Evolutionary conservation across 2,329 filamentous ascomycete species (phyloP), one percentile per base, ranked within the genome.

Genomic region (Nemania sp.): DNA sequence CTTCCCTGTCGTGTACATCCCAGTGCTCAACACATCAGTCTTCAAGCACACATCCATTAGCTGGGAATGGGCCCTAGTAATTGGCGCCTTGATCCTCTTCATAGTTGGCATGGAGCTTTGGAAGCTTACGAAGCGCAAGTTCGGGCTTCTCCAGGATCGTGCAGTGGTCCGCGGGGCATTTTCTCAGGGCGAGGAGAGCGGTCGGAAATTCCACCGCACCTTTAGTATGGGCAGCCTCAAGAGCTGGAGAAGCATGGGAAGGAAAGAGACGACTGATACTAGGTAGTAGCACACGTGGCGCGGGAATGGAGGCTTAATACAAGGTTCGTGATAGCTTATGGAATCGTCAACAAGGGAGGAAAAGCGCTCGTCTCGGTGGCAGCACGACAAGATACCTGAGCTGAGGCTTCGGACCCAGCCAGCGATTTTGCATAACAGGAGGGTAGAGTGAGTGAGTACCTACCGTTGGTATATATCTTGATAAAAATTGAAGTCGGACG

Each of bases 31-130:
- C 77, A 83, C 79, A 15, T 81, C 82, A 29, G 88, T 92, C 39
- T 91, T 92, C 80, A 89, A 90, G 77, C 89, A 92, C 76, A 81
- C 77, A 7, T 81, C 80, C 17, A 91, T 92, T 67, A 81, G 79
- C 17, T 92, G 90, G 90, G 90, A 92, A 72, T 92, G 89, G 89
- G 85, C 82, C 1, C 78, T 92, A 5, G 84, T 89, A 0, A 78
- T 90, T 34, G 82, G 86, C 18, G 85, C 84, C 59, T 82, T 87
- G 0, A 65, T 87, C 12, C 71, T 90, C 3, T 92, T 89, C 70
- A 82, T 92, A 48, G 73, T 80, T 0, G 87, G 87, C 25, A 81
- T 91, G 42, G 90, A 93, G 78, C 73, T 77, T 10, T 93, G 89
- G 89, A 92, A 92, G 78, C 81, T 82, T 68, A 74, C 76, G 62